Evolutionary conservation across 176 grass and related monocot species (phyloP).

Genomic region (Oryza glumipatula): DNA sequence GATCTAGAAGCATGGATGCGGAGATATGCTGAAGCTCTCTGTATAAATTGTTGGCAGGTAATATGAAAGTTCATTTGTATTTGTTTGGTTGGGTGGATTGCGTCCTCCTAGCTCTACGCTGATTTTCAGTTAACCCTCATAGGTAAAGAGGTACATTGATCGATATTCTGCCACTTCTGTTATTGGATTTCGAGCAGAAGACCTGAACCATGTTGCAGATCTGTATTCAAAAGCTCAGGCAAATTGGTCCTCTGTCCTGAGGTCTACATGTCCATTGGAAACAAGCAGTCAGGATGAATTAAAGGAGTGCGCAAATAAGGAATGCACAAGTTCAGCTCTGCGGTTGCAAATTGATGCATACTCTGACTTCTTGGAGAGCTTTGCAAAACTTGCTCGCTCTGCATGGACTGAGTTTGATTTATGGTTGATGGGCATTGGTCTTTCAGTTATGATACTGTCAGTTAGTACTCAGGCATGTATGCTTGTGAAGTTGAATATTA

Average conservation of each 20-base stretch:
- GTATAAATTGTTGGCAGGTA: conserved; percentile 96
- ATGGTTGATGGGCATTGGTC: conserved; percentile 67
- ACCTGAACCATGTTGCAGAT: conserved; percentile 55
- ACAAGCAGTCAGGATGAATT: conserved; percentile 36
- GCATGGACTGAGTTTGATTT: conserved; percentile 98
- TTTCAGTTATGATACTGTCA: conserved; percentile 77
- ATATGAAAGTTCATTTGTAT: conserved; percentile 33
- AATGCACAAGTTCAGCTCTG: conserved; percentile 39
- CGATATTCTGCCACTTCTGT: conserved; percentile 87
- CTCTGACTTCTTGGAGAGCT: conserved; percentile 75
- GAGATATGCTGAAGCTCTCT: conserved; percentile 83
- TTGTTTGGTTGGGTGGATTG: background rate
- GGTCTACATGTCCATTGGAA: conserved; percentile 46
- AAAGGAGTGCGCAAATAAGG: conserved; percentile 2
- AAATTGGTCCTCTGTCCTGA: conserved; percentile 57
- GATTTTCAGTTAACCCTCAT: conserved; percentile 30
- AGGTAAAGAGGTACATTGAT: conserved; percentile 97
- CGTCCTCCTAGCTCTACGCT: background rate
- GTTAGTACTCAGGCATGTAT: conserved; percentile 58
- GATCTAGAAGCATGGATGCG: conserved; percentile 75
- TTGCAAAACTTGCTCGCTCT: conserved; percentile 93
- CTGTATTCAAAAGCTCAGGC: conserved; percentile 73
- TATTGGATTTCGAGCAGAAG: conserved; percentile 85
- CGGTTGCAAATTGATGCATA: conserved; percentile 74
- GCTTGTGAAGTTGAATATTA: conserved; percentile 45